These are phyloP conservation scores for Melaleuca quinquenervia DNA, from an alignment of 345 rosid genomes.

Conservation along the genomic window DNA sequence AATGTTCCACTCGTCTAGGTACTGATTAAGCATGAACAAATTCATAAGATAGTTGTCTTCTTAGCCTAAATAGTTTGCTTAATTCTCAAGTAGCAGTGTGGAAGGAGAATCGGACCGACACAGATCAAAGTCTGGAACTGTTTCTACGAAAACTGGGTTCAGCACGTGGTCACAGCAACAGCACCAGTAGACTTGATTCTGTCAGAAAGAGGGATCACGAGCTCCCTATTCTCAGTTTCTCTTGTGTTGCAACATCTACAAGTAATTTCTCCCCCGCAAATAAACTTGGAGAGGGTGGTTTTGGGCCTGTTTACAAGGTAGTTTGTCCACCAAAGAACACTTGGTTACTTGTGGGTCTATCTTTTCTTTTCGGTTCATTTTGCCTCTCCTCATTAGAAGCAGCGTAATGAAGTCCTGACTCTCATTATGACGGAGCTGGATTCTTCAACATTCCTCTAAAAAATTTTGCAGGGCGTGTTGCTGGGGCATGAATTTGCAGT, in stretches of 20 bases:
- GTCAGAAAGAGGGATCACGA: not conserved
- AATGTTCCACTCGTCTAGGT: not conserved
- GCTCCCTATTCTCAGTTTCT: not conserved
- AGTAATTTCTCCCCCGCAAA: conserved; percentile 7
- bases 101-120: not conserved
- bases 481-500: conserved; percentile 2
- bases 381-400: not conserved
- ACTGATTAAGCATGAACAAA: not conserved
- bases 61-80: not conserved
- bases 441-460: not conserved
- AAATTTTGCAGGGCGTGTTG: not conserved
- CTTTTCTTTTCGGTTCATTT: not conserved
- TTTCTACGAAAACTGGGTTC: not conserved
- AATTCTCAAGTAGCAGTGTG: not conserved
- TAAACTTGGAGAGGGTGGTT: conserved; percentile 23
- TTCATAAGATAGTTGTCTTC: not conserved
- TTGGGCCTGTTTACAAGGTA: conserved; percentile 23
- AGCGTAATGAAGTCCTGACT: not conserved
- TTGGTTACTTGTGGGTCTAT: not conserved
- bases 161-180: not conserved
- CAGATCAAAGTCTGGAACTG: not conserved
- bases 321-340: not conserved
- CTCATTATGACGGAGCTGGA: not conserved
- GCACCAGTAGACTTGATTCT: not conserved
- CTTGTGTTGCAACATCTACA: conserved; percentile 9